These are phyloP conservation scores for Seiridium unicorne DNA, from an alignment of 2,329 filamentous ascomycete species.

Conservation along the genomic window DNA sequence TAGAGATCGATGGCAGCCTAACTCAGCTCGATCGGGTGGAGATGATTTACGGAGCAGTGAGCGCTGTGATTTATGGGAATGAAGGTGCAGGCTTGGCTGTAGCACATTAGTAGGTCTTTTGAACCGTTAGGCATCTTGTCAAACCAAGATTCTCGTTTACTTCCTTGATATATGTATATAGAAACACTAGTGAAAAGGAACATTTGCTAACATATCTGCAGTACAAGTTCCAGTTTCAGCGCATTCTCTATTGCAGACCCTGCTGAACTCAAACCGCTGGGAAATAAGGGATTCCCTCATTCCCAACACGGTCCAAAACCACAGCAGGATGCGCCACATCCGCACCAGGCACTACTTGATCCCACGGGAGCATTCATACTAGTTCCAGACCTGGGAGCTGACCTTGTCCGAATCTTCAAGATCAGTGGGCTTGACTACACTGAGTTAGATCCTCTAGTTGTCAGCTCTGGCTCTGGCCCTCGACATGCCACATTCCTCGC, in stretches of 20 bases:
- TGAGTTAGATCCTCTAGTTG: constrained; percentile 35
- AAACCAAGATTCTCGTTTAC: too few relatives aligned
- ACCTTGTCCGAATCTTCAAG: constrained; percentile 56
- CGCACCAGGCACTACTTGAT: constrained; percentile 11
- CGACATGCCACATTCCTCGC: constrained; percentile 62
- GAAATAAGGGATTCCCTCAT: constrained; percentile 10
- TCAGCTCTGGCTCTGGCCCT: constrained; percentile 58
- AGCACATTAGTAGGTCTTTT: constrained; percentile 42
- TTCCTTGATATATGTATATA: too few relatives aligned
- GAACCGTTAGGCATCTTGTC: background rate
- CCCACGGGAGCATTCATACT: constrained; percentile 9
- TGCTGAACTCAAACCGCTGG: background rate
- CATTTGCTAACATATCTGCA: constrained; percentile 16
- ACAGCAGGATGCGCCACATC: constrained; percentile 10
- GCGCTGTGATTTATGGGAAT: constrained; percentile 40
- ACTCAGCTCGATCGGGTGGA: constrained; percentile 31
- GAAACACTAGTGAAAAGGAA: too few relatives aligned
- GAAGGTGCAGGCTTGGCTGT: constrained; percentile 37
- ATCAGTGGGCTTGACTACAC: constrained; percentile 48
- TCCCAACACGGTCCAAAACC: constrained; percentile 5
- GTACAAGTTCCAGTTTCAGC: constrained; percentile 24
- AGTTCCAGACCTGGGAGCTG: constrained; percentile 33
- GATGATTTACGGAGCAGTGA: constrained; percentile 42
- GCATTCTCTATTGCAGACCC: constrained; percentile 8
- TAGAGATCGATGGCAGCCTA: constrained; percentile 37